These are phyloP conservation scores for Linnemannia schmuckeri DNA, from an alignment of 192 early-diverging fungal genomes.

Conservation along the genomic window DNA sequence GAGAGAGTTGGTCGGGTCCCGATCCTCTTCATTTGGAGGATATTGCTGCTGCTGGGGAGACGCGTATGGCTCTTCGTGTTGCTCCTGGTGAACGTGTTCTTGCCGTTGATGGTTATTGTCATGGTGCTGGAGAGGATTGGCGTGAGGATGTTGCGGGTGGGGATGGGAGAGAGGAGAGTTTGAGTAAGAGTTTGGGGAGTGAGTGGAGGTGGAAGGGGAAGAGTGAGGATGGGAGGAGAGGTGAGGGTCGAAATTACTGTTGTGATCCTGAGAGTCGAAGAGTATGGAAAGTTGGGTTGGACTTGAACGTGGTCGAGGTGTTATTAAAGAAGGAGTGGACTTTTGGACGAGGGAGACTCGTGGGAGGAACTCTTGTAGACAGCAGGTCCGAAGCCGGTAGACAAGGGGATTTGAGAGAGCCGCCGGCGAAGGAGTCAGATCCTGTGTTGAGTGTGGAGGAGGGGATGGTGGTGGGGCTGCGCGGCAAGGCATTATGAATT, in stretches of 20 bases:
- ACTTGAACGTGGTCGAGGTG: slow-evolving; percentile 9
- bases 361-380: slow-evolving; percentile 48
- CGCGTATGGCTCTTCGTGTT: neutral
- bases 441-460: slow-evolving; percentile 44
- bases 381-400: slow-evolving; percentile 45
- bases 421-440: slow-evolving; percentile 30
- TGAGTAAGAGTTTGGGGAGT: neutral
- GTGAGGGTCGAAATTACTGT: neutral
- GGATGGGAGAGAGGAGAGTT: neutral
- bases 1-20: neutral
- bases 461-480: slow-evolving; percentile 46
- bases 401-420: slow-evolving; percentile 51
- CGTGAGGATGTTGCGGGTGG: neutral
- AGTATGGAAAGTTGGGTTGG: slow-evolving; percentile 33
- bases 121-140: neutral
- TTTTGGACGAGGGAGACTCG: slow-evolving; percentile 30
- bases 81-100: neutral
- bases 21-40: neutral
- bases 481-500: slow-evolving; percentile 44
- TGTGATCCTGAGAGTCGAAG: slow-evolving; percentile 7
- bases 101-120: neutral
- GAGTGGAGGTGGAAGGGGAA: neutral
- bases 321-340: slow-evolving; percentile 6
- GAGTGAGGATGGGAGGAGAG: neutral
- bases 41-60: neutral